Base-by-base conservation (phyloP, 352 stramenopile genomes). In the Peronospora belbahrii region DNA sequence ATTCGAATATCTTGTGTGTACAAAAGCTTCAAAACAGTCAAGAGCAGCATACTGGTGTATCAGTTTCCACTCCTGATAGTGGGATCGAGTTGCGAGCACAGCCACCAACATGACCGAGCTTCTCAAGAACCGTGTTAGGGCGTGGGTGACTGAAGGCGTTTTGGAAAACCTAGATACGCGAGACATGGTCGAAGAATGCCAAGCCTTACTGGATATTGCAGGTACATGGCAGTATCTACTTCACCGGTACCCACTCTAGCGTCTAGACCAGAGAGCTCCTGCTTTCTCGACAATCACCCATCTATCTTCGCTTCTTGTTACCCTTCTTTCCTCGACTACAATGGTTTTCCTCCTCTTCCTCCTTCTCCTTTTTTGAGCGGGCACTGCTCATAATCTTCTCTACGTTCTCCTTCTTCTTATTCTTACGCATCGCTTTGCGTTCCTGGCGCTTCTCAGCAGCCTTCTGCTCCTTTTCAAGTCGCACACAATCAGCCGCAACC, bases 371-470 rank as follows among this genome's bases (percentile, higher is more conserved):
- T 43, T 82, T 84, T 18, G 66, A 64, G 30, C 62, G 59, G 8
- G 68, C 71, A 31, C 30, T 47, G 14, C 17, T 65, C 14, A 85
- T 53, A 19, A 86, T 82, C 43, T 84, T 82, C 30, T 86, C 70
- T 8, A 87, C 72, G n/a, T 71, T 71, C 34, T 86, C 72, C 38
- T 89, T 83, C 48, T 87, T 88, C 48, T 84, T 75, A 28, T 67
- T 75, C 59, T 89, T 93, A 28, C 81, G 78, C 48, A 84, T 70
- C 30, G 84, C 76, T 58, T 93, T 93, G 17, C 81, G 78, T 49
- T 93, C 81, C 1, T 67, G 59, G 10, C 81, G 74, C 48, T 89
- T 90, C 20, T 88, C 75, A 0, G 78, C 81, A 0, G 81, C 81
- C 48, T 88, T 88, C 5, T 83, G 51, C 0, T 89, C 81, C 42